Evolutionary conservation across 2,329 filamentous ascomycete species (phyloP).

Genomic region (Aspergillus aculeatus): DNA sequence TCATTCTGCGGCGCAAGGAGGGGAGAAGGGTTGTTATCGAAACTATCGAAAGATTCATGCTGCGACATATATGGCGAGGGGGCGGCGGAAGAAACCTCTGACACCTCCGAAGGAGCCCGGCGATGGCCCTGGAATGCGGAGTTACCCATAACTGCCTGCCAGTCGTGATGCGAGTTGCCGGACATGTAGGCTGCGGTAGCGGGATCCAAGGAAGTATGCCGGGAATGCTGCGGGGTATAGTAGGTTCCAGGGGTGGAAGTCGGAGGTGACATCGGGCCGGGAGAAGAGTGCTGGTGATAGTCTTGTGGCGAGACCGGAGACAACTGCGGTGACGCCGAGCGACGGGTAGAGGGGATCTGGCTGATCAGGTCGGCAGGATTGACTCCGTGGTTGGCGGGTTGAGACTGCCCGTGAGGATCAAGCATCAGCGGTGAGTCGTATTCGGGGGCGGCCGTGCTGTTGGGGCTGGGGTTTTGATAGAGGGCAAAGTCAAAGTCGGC

Average conservation of each 20-base stretch:
- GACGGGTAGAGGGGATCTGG: constrained; percentile 49
- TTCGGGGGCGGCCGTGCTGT: constrained; percentile 31
- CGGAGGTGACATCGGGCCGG: constrained; percentile 55
- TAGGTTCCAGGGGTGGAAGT: constrained; percentile 53
- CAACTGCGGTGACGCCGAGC: constrained; percentile 57
- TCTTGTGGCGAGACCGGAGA: constrained; percentile 48
- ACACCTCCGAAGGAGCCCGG: constrained; percentile 84
- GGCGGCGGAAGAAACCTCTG: constrained; percentile 81
- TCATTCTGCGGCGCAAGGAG: constrained; percentile 73
- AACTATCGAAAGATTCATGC: constrained; percentile 75
- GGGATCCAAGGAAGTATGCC: constrained; percentile 61
- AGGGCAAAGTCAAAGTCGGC: constrained; percentile 41
- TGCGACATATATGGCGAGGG: constrained; percentile 79
- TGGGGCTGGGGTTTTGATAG: constrained; percentile 36
- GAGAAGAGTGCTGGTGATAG: constrained; percentile 54
- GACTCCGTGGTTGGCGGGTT: constrained; percentile 42
- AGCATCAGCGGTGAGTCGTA: constrained; percentile 42
- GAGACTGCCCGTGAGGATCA: constrained; percentile 38
- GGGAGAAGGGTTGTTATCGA: constrained; percentile 72
- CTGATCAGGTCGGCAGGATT: constrained; percentile 49
- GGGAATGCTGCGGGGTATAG: constrained; percentile 57
- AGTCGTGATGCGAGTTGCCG: constrained; percentile 54
- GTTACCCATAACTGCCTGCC: constrained; percentile 56
- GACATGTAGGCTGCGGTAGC: constrained; percentile 59
- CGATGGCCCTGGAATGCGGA: constrained; percentile 75